Conservation (phyloP, 495 filamentous ascomycete genomes). For the Eremomyces bilateralis region DNA sequence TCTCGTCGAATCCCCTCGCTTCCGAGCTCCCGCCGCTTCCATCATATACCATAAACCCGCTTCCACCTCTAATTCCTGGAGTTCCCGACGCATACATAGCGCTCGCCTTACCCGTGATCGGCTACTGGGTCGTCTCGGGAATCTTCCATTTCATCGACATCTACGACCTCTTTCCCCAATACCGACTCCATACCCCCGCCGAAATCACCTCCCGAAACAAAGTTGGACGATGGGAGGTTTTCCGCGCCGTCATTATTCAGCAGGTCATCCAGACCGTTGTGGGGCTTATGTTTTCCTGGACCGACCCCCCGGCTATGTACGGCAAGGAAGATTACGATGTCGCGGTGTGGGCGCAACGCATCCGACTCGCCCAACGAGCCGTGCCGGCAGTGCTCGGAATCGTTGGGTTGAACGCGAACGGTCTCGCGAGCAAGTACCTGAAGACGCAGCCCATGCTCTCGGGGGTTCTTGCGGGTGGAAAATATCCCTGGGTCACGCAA, state of each 20-base stretch:
- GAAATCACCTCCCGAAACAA: slow-evolving; percentile 74
- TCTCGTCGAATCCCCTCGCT: too few species aligned
- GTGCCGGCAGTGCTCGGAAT: slow-evolving; percentile 34
- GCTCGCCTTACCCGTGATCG: slow-evolving; percentile 52
- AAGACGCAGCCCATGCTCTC: slow-evolving; percentile 36
- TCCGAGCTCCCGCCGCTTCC: slow-evolving; percentile 53
- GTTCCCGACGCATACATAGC: slow-evolving; percentile 64
- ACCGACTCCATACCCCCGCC: slow-evolving; percentile 79
- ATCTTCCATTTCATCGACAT: slow-evolving; percentile 72
- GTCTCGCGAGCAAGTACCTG: slow-evolving; percentile 18
- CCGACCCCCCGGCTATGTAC: slow-evolving; percentile 39
- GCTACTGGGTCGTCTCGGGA: slow-evolving; percentile 76
- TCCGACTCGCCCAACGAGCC: slow-evolving; percentile 46
- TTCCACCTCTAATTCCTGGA: slow-evolving; percentile 47
- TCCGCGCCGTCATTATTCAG: slow-evolving; percentile 71
- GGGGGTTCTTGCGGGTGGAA: slow-evolving; percentile 46
- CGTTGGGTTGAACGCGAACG: slow-evolving; percentile 20
- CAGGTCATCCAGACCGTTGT: slow-evolving; percentile 67
- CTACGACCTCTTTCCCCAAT: slow-evolving; percentile 61
- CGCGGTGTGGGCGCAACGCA: slow-evolving; percentile 54
- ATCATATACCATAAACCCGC: slow-evolving; percentile 40
- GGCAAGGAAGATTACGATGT: slow-evolving; percentile 70
- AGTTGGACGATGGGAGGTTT: slow-evolving; percentile 58
- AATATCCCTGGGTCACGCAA: slow-evolving; percentile 34
- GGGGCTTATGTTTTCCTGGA: slow-evolving; percentile 34